Percentiles rank a stretch among this genome's conserved stretches.
Evolutionary conservation across 2,329 filamentous ascomycete genomes (phyloP).

Genomic region (Sclerotiophoma versabilis): DNA sequence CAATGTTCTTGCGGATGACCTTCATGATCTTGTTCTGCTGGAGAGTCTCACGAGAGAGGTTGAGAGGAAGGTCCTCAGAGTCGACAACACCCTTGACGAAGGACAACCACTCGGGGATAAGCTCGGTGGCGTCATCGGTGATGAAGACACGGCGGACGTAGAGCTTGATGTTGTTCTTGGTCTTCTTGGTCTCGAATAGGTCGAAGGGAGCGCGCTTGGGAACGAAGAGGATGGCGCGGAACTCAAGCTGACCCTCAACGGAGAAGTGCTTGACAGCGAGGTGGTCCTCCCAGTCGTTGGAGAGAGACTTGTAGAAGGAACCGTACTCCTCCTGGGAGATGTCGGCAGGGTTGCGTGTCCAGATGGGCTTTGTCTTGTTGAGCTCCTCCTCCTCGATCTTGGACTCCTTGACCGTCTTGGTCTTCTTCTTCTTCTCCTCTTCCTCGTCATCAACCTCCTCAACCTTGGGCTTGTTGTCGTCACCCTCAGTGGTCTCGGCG

Average conservation of each 20-base stretch:
- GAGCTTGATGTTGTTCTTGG: slow-evolving; percentile 99
- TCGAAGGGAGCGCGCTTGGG: slow-evolving; percentile 99
- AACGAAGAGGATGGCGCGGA: slow-evolving; percentile 99
- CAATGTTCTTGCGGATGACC: slow-evolving; percentile 99
- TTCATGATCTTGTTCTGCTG: slow-evolving; percentile 99
- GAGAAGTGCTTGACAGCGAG: slow-evolving; percentile 99
- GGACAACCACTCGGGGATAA: slow-evolving; percentile 98
- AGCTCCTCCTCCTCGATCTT: slow-evolving; percentile 99
- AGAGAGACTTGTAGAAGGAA: slow-evolving; percentile 99
- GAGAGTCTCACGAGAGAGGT: slow-evolving; percentile 99
- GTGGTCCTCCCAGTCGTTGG: slow-evolving; percentile 99
- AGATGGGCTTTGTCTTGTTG: slow-evolving; percentile 99
- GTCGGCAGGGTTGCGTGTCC: slow-evolving; percentile 96
- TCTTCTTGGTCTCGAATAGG: slow-evolving; percentile 99
- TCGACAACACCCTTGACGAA: slow-evolving; percentile 99
- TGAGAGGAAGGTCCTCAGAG: slow-evolving; percentile 98
- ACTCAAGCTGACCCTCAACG: slow-evolving; percentile 99
- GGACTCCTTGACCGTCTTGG: slow-evolving; percentile 99
- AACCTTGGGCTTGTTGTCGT: slow-evolving; percentile 94
- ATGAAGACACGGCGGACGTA: slow-evolving; percentile 99
- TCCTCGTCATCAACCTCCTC: slow-evolving; percentile 91
- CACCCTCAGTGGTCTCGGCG: slow-evolving; percentile 65
- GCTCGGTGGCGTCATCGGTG: slow-evolving; percentile 97
- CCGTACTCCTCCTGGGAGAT: slow-evolving; percentile 97
- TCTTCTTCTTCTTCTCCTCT: slow-evolving; percentile 91